Evolutionary conservation across 2,329 filamentous ascomycete genomes (phyloP).

Genomic region (Orbilia brochopaga): DNA sequence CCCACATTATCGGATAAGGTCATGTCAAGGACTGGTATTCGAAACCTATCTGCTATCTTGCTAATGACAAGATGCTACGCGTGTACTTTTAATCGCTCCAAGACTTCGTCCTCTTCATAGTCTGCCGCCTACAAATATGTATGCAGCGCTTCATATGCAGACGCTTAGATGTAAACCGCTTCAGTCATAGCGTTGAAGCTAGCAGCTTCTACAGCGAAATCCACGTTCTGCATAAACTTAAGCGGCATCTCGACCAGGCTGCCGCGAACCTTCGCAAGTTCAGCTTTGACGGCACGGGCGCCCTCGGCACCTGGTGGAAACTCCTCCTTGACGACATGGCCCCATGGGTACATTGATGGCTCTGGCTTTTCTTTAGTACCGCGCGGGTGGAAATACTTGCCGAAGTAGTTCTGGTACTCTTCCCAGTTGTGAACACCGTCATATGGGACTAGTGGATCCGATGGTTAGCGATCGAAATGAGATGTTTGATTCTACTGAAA

Average conservation of each 20-base stretch:
- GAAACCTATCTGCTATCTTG: no score
- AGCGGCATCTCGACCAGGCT: constrained; percentile 89
- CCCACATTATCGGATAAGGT: no score
- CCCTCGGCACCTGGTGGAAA: constrained; percentile 69
- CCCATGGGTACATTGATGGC: constrained; percentile 73
- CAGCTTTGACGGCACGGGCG: constrained; percentile 73
- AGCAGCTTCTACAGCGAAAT: constrained; percentile 80
- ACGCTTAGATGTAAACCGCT: constrained; percentile 70
- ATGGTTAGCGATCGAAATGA: not conserved
- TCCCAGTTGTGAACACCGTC: constrained; percentile 73
- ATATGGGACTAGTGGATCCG: constrained; percentile 64
- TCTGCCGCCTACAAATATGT: no score
- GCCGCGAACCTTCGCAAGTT: constrained; percentile 70
- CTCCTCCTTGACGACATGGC: constrained; percentile 82
- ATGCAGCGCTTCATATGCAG: no score
- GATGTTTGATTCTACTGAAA: not conserved
- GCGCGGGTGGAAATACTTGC: constrained; percentile 67
- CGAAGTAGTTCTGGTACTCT: constrained; percentile 75
- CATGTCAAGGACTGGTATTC: no score
- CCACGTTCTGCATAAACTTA: constrained; percentile 80
- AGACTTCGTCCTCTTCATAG: no score
- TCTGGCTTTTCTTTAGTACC: constrained; percentile 59
- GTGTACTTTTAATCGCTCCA: no score
- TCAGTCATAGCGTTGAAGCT: constrained; percentile 72
- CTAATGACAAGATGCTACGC: no score